Conservation (phyloP, 1,284 basidiomycete genomes). For the Vanrija humicola region DNA sequence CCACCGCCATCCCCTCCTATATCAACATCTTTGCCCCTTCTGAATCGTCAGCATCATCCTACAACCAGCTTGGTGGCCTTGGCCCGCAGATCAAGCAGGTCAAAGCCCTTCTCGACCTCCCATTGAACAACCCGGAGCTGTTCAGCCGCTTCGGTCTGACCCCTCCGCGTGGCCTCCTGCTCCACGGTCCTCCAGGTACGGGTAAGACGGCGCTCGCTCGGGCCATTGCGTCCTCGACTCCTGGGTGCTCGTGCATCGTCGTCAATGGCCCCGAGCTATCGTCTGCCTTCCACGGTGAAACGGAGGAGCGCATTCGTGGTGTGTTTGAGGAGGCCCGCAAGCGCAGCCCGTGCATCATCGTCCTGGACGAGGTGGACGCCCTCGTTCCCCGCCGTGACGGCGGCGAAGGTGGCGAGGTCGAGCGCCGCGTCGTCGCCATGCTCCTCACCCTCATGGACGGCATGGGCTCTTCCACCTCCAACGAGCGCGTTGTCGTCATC, state of each 20-base stretch:
- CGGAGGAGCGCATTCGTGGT: constrained; percentile 81
- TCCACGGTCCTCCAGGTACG: constrained; percentile 90
- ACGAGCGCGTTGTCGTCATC: constrained; percentile 76
- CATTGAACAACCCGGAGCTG: constrained; percentile 81
- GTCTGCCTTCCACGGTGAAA: constrained; percentile 94
- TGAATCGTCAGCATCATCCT: constrained; percentile 38
- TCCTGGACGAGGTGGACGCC: constrained; percentile 96
- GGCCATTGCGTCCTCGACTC: constrained; percentile 73
- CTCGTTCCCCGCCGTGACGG: constrained; percentile 87
- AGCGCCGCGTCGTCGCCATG: constrained; percentile 92
- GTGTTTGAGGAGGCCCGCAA: constrained; percentile 81
- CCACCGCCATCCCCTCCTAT: constrained; percentile 34
- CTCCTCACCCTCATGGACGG: constrained; percentile 94
- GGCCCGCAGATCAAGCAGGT: constrained; percentile 84
- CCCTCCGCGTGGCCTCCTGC: constrained; percentile 81
- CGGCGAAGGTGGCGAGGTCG: constrained; percentile 81
- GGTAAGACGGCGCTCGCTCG: constrained; percentile 91
- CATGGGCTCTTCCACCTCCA: constrained; percentile 56
- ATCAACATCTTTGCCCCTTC: constrained; percentile 46
- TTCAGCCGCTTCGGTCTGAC: constrained; percentile 86
- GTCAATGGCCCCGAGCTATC: constrained; percentile 94
- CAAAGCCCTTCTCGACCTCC: constrained; percentile 90
- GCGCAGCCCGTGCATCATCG: constrained; percentile 83
- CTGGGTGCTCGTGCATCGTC: constrained; percentile 72
- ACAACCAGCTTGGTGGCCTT: constrained; percentile 78